Evolutionary conservation across 345 rosid species (phyloP).

Genomic region (Citrus unshiu): DNA sequence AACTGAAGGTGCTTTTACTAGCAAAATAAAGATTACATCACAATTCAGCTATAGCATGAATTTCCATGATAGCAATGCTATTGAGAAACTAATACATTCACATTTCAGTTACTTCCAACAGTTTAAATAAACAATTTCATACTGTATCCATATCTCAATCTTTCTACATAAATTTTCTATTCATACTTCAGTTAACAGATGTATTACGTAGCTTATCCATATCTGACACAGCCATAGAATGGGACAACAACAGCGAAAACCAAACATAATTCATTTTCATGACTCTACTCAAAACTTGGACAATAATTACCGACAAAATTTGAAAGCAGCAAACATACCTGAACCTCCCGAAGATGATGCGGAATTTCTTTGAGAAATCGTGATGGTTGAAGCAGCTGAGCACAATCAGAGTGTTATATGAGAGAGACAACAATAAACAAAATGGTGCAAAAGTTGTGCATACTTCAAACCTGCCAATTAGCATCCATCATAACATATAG

Average conservation of each 20-base stretch:
- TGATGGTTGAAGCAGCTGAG: constrained; percentile 89
- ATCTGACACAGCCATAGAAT: not conserved
- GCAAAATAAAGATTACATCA: not conserved
- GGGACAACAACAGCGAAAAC: not conserved
- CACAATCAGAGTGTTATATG: constrained; percentile 19
- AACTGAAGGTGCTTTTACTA: not conserved
- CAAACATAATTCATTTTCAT: not conserved
- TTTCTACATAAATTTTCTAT: not conserved
- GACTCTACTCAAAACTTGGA: not conserved
- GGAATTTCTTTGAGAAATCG: constrained; percentile 95
- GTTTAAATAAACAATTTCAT: not conserved
- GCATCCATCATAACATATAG: constrained; percentile 76
- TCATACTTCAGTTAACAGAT: not conserved
- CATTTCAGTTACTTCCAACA: not conserved
- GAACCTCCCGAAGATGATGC: constrained; percentile 65
- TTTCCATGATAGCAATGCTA: not conserved
- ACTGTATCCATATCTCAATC: not conserved
- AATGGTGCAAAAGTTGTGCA: constrained; percentile 11
- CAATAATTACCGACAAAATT: not conserved
- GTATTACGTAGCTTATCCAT: not conserved
- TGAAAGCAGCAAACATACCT: constrained; percentile 28
- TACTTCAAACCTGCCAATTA: constrained; percentile 79
- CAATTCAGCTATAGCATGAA: not conserved
- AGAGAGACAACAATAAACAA: constrained; percentile 12
- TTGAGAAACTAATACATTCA: not conserved